These are phyloP conservation scores for Priceomyces medius DNA, from an alignment of 805 yeast genomes.

Conservation along the genomic window DNA sequence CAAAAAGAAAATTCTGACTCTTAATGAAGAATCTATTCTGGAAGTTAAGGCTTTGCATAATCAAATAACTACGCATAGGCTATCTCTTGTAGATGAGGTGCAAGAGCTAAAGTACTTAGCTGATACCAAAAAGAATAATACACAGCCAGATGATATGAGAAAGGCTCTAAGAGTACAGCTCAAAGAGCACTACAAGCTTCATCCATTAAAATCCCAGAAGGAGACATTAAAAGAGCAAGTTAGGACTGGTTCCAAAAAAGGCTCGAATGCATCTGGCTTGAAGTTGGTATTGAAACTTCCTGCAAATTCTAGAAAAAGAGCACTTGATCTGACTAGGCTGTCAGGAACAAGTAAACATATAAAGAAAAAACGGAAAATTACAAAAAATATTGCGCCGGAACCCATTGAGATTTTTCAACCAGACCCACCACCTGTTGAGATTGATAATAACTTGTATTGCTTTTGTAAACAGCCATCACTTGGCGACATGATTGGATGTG, in stretches of 20 bases:
- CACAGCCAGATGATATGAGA: conserved; percentile 10
- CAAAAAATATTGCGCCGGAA: not conserved
- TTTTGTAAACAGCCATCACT: conserved; percentile 91
- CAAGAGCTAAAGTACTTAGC: conserved; percentile 21
- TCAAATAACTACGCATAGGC: conserved; percentile 31
- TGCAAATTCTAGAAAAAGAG: not conserved
- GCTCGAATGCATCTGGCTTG: conserved; percentile 5
- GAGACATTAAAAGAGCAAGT: conserved; percentile 37
- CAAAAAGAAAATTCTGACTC: conserved; percentile 9
- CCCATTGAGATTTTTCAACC: not conserved
- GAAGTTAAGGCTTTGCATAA: conserved; percentile 28
- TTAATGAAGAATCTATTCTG: conserved; percentile 21
- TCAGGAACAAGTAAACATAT: not conserved
- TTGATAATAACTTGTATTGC: conserved; percentile 55
- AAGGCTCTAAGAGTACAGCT: conserved; percentile 29
- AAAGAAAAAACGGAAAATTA: conserved; percentile 10
- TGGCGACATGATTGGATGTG: conserved; percentile 97
- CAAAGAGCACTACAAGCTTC: conserved; percentile 29
- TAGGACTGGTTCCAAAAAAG: conserved; percentile 6
- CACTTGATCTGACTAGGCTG: not conserved
- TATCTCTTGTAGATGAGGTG: conserved; percentile 23
- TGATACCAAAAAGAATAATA: conserved; percentile 10
- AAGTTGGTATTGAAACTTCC: conserved; percentile 12
- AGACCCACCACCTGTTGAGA: conserved; percentile 8
- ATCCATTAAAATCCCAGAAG: conserved; percentile 37